Percentiles rank a stretch among this genome's conserved stretches.
phyloP scores from a whole-genome alignment of 2,329 filamentous ascomycete species.

The Cladophialophora exuberans region DNA sequence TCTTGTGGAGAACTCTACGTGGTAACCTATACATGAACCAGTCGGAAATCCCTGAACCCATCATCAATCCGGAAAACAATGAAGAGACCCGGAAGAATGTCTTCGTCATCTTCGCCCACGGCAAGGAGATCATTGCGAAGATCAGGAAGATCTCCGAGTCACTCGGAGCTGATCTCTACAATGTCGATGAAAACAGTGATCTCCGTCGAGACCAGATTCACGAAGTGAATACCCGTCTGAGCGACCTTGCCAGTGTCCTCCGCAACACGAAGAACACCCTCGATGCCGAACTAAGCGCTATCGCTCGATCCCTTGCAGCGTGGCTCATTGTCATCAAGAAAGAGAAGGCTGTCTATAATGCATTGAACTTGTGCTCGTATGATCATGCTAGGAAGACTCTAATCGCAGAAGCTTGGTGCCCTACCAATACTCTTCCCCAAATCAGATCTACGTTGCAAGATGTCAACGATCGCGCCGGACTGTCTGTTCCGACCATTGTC shows the following conservation, averaged over 20 bases:
- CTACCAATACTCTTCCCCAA: slow-evolving; percentile 82
- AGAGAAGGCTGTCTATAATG: slow-evolving; percentile 96
- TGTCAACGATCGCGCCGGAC: slow-evolving; percentile 91
- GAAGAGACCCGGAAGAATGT: slow-evolving; percentile 95
- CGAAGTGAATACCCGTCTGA: slow-evolving; percentile 91
- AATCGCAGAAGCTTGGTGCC: slow-evolving; percentile 97
- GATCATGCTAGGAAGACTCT: slow-evolving; percentile 93
- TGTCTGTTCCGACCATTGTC: slow-evolving; percentile 98
- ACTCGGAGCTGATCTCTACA: slow-evolving; percentile 92
- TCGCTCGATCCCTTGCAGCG: slow-evolving; percentile 85
- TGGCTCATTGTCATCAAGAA: slow-evolving; percentile 99
- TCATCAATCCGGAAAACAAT: slow-evolving; percentile 90
- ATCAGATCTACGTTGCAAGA: slow-evolving; percentile 95
- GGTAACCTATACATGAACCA: slow-evolving; percentile 99
- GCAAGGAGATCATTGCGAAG: slow-evolving; percentile 97
- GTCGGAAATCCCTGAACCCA: slow-evolving; percentile 91
- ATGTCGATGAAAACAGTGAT: slow-evolving; percentile 96
- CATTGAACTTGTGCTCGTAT: slow-evolving; percentile 94
- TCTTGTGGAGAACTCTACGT: slow-evolving; percentile 94
- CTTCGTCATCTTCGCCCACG: slow-evolving; percentile 98
- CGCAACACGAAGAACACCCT: slow-evolving; percentile 94
- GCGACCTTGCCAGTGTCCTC: slow-evolving; percentile 88
- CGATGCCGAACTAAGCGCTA: slow-evolving; percentile 89
- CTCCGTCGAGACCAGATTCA: slow-evolving; percentile 93
- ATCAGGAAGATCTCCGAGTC: slow-evolving; percentile 99